Percentiles rank a stretch among this genome's conserved stretches.
Evolutionary conservation across 2,329 filamentous ascomycete genomes (phyloP).

Genomic region (Cladophialophora psammophila): DNA sequence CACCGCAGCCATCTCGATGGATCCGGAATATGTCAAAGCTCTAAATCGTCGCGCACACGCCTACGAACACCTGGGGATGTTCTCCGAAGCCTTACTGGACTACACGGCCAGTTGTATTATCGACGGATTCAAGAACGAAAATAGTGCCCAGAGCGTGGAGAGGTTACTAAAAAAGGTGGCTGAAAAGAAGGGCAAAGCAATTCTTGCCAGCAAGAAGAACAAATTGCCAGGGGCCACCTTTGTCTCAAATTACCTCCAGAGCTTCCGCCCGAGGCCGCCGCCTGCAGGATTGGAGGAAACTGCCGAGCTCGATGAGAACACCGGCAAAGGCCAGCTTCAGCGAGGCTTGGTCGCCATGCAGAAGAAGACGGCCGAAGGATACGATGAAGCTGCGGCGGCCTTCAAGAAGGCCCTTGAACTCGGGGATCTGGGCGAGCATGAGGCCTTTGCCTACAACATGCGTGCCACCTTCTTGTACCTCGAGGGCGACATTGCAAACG

Average conservation of each 20-base stretch:
- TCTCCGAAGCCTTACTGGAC: conserved; percentile 93
- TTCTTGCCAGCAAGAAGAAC: conserved; percentile 79
- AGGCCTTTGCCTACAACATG: conserved; percentile 95
- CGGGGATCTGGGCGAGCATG: conserved; percentile 78
- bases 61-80: conserved; percentile 90
- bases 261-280: conserved; percentile 84
- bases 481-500: conserved; percentile 82
- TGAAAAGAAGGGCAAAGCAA: conserved; percentile 89
- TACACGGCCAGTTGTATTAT: conserved; percentile 99
- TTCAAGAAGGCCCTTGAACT: conserved; percentile 90
- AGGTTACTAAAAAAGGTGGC: conserved; percentile 95
- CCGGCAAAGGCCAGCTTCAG: conserved; percentile 84
- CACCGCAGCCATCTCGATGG: conserved; percentile 89
- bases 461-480: conserved; percentile 95
- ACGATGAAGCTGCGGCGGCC: conserved; percentile 82
- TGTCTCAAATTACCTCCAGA: conserved; percentile 98
- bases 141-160: conserved; percentile 88
- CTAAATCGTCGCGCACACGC: conserved; percentile 95
- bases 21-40: conserved; percentile 96
- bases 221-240: conserved; percentile 95
- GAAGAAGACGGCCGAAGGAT: conserved; percentile 88
- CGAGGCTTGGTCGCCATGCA: conserved; percentile 81
- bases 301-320: conserved; percentile 76
- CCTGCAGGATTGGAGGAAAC: conserved; percentile 83
- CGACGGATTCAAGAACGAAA: conserved; percentile 92